Conservation (phyloP, 2,329 filamentous ascomycete genomes). For the Pseudocercospora macadamiae region DNA sequence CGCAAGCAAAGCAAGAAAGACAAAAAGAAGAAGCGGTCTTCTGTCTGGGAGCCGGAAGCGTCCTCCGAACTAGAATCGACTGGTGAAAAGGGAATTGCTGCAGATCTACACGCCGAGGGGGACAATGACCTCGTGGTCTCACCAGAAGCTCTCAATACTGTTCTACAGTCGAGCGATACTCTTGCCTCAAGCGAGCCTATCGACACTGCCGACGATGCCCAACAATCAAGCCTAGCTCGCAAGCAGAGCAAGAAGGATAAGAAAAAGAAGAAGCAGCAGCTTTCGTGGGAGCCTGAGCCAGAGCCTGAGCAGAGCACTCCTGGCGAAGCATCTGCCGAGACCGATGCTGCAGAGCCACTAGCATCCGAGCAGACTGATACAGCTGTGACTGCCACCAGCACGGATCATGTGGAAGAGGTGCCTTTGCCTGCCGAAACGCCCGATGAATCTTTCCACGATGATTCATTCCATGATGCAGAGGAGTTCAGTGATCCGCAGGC, state of each 20-base stretch:
- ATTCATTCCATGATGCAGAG: slow-evolving; percentile 11
- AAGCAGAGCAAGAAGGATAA: slow-evolving; percentile 46
- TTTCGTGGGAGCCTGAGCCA: slow-evolving; percentile 16
- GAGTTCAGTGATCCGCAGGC: slow-evolving; percentile 11
- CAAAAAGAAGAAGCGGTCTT: slow-evolving; percentile 8
- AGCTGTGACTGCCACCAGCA: background rate
- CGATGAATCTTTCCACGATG: slow-evolving; percentile 19
- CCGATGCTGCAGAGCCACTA: background rate
- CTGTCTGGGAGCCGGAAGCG: slow-evolving; percentile 6
- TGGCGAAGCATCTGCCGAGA: background rate
- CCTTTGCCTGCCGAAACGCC: slow-evolving; percentile 11
- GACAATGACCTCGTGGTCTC: background rate
- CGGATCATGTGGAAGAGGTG: background rate
- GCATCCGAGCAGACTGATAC: background rate
- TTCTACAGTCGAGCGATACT: background rate
- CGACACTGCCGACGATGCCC: slow-evolving; percentile 6
- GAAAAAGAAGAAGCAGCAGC: slow-evolving; percentile 39
- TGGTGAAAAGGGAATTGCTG: background rate
- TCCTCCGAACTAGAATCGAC: background rate
- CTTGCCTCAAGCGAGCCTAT: background rate
- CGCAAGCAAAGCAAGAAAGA: slow-evolving; percentile 30
- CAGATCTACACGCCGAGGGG: background rate
- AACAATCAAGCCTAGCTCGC: slow-evolving; percentile 18
- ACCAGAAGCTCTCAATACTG: background rate
- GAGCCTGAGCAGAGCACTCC: background rate